Conservation (phyloP, 78 protist genomes). For the Bodo saltans region DNA sequence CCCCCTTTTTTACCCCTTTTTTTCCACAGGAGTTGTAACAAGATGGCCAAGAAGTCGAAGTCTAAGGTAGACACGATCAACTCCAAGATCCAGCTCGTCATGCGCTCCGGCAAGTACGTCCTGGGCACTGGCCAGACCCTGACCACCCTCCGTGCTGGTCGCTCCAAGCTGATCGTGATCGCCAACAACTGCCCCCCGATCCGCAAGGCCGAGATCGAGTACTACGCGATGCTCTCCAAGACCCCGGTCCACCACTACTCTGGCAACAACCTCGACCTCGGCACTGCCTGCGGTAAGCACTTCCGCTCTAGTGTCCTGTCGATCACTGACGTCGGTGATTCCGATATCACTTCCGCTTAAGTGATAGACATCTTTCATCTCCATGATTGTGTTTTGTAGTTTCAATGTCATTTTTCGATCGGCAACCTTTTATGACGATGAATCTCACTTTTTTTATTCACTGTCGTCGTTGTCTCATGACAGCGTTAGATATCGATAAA, state of each 20-base stretch:
- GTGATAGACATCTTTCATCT: no score
- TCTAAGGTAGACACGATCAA: constrained; percentile 82
- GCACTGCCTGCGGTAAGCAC: constrained; percentile 97
- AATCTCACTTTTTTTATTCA: no score
- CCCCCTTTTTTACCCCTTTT: background rate
- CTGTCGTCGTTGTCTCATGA: no score
- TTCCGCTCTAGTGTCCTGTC: constrained; percentile 83
- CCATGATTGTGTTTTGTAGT: no score
- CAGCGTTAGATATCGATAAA: no score
- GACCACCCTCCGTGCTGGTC: constrained; percentile 87
- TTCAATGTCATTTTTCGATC: no score
- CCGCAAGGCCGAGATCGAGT: constrained; percentile 95
- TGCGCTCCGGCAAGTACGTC: constrained; percentile 94
- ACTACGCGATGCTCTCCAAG: constrained; percentile 97
- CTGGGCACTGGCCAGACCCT: constrained; percentile 93
- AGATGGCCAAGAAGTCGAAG: constrained; percentile 59
- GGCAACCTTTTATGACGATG: no score
- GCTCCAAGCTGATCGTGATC: constrained; percentile 92
- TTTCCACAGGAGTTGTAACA: constrained; percentile 1
- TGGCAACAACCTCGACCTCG: constrained; percentile 98
- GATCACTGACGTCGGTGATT: constrained; percentile 92
- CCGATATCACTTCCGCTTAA: constrained; percentile 76
- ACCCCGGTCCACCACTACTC: constrained; percentile 93
- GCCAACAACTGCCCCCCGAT: constrained; percentile 97
- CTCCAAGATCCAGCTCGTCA: constrained; percentile 92